Conservation (phyloP, 345 rosid species). For the Zanthoxylum bungeanum region DNA sequence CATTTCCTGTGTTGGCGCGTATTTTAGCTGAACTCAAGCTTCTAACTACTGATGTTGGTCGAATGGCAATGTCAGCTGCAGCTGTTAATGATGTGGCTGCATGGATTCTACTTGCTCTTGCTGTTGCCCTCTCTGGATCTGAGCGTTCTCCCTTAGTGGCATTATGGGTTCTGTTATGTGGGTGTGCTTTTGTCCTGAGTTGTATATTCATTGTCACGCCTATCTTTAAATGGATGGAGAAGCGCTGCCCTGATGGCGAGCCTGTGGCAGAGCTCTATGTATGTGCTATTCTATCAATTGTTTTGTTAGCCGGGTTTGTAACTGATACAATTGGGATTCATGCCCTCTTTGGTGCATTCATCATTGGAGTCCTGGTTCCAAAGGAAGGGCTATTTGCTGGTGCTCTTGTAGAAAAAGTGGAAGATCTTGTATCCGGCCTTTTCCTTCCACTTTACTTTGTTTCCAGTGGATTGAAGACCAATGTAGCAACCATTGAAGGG, state of each 20-base stretch:
- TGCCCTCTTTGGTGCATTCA: constrained; percentile 81
- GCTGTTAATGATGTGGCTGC: constrained; percentile 79
- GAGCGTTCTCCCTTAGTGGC: constrained; percentile 52
- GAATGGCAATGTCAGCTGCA: constrained; percentile 76
- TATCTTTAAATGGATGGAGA: constrained; percentile 51
- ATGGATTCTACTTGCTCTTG: constrained; percentile 84
- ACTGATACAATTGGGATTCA: constrained; percentile 79
- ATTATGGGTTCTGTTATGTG: constrained; percentile 68
- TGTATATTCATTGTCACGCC: constrained; percentile 40
- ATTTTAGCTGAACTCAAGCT: constrained; percentile 85
- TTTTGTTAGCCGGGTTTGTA: constrained; percentile 54
- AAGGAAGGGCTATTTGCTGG: constrained; percentile 71
- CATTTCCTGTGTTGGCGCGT: constrained; percentile 82
- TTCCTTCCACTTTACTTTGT: constrained; percentile 75
- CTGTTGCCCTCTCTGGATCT: constrained; percentile 60
- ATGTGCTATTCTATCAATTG: constrained; percentile 53
- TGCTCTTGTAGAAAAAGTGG: constrained; percentile 67
- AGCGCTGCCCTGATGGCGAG: constrained; percentile 74
- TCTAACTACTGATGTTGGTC: constrained; percentile 73
- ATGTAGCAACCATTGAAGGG: constrained; percentile 56
- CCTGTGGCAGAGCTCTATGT: constrained; percentile 66
- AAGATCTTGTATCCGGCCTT: constrained; percentile 76
- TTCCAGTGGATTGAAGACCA: constrained; percentile 79
- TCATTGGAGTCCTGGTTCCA: constrained; percentile 61
- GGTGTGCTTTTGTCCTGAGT: constrained; percentile 41